phyloP scores from a whole-genome alignment of 495 filamentous ascomycete species.

The Xylaria castorea region DNA sequence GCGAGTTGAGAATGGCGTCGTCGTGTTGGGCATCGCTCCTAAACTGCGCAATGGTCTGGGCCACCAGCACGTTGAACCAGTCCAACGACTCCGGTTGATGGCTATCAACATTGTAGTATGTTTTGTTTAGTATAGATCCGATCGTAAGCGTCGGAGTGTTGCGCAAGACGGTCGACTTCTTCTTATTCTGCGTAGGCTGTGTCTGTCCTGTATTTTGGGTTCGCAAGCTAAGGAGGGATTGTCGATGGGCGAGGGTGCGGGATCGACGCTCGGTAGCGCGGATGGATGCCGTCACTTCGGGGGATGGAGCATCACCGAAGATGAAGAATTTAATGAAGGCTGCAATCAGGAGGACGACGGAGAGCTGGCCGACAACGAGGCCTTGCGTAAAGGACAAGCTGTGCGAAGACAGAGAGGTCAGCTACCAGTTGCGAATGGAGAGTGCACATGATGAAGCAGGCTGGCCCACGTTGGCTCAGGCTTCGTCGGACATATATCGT shows the following conservation, averaged over 20 bases:
- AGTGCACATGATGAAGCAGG: constrained; percentile 28
- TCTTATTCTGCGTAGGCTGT: constrained; percentile 65
- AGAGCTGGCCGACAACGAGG: constrained; percentile 90
- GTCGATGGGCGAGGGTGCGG: constrained; percentile 68
- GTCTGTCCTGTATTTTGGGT: constrained; percentile 49
- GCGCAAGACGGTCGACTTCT: constrained; percentile 77
- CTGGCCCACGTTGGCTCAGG: constrained; percentile 53
- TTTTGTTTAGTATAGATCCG: constrained; percentile 91
- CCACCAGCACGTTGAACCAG: constrained; percentile 98
- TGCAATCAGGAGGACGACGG: constrained; percentile 85
- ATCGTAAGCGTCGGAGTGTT: constrained; percentile 71
- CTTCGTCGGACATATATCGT: constrained; percentile 51
- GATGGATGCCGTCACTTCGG: constrained; percentile 71
- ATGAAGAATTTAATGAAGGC: constrained; percentile 99
- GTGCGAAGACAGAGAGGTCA: constrained; percentile 18
- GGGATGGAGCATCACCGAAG: constrained; percentile 88
- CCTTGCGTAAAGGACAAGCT: constrained; percentile 93
- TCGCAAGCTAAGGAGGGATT: constrained; percentile 67
- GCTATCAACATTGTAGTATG: constrained; percentile 94
- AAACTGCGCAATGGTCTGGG: constrained; percentile 96
- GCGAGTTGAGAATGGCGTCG: constrained; percentile 90
- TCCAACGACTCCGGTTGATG: constrained; percentile 99
- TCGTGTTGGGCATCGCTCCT: constrained; percentile 87
- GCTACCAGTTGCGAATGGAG: constrained; percentile 19
- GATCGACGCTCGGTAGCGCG: constrained; percentile 73